Percentiles rank a stretch among this genome's conserved stretches.
Conservation (phyloP, 2,329 filamentous ascomycete genomes). For the Pestalotiopsis fici region DNA sequence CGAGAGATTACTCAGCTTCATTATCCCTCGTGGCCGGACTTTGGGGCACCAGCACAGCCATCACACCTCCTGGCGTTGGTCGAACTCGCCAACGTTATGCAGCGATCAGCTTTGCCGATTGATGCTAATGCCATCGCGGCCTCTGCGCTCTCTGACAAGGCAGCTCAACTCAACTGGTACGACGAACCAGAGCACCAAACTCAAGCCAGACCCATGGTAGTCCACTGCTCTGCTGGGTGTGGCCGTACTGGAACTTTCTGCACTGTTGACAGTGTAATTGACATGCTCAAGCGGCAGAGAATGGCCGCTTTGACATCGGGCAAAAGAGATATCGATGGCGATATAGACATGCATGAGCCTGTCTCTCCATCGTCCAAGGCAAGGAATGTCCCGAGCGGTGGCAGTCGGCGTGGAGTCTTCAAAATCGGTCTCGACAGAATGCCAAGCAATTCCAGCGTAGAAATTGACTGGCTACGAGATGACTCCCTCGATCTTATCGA, state of each 20-base stretch:
- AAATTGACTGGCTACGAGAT: constrained; percentile 68
- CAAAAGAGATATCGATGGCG: constrained; percentile 40
- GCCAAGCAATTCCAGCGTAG: constrained; percentile 20
- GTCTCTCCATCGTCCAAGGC: constrained; percentile 28
- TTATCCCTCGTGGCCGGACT: constrained; percentile 96
- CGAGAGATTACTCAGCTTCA: constrained; percentile 94
- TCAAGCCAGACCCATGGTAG: constrained; percentile 71
- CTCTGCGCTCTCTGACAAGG: constrained; percentile 25
- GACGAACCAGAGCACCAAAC: constrained; percentile 61
- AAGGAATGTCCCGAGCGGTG: constrained; percentile 17
- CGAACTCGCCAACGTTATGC: constrained; percentile 82
- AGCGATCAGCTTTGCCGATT: constrained; percentile 53
- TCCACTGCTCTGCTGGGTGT: constrained; percentile 95
- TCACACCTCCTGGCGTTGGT: constrained; percentile 84
- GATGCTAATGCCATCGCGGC: constrained; percentile 41
- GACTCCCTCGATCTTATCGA: constrained; percentile 78
- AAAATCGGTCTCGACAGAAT: background rate
- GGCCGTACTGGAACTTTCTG: constrained; percentile 96
- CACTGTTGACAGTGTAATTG: constrained; percentile 92
- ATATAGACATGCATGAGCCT: constrained; percentile 44
- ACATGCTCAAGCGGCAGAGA: constrained; percentile 91
- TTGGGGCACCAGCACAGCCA: constrained; percentile 88
- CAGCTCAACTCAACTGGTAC: constrained; percentile 45
- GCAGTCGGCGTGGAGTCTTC: background rate
- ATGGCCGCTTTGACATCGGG: constrained; percentile 30